These are phyloP conservation scores for Colletotrichum cordylinicola DNA, from an alignment of 2,329 filamentous ascomycete genomes.

Conservation along the genomic window DNA sequence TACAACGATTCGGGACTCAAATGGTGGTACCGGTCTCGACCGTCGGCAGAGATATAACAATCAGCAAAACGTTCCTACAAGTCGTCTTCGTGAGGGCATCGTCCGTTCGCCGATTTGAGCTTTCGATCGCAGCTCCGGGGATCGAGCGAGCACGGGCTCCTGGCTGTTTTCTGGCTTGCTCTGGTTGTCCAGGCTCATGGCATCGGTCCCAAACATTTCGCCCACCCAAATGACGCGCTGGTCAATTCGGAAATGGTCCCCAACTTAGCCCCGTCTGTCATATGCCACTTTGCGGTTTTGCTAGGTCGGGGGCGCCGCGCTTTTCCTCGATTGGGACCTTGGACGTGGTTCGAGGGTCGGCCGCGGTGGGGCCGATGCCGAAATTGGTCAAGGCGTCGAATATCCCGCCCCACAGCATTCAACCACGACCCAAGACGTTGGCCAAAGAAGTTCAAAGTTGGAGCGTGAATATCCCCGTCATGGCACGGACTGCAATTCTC, in stretches of 20 bases:
- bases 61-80: background rate
- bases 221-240: background rate
- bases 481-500: background rate
- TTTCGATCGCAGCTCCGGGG: background rate
- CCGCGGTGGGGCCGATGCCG: background rate
- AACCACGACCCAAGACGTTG: background rate
- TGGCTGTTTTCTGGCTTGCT: background rate
- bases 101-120: slow-evolving; percentile 16
- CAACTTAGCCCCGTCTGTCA: background rate
- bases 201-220: background rate
- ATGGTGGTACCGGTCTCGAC: background rate
- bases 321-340: background rate
- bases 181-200: background rate
- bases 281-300: background rate
- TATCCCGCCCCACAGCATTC: background rate
- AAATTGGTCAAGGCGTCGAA: background rate
- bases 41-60: background rate
- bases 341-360: background rate
- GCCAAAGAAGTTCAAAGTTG: background rate
- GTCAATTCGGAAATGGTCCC: slow-evolving; percentile 3
- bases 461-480: background rate
- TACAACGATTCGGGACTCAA: background rate
- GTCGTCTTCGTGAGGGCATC: background rate
- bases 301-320: background rate
- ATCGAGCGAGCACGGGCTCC: slow-evolving; percentile 8